Base-by-base conservation (phyloP, 2,329 filamentous ascomycete species). In the Clonostachys rhizophaga region DNA sequence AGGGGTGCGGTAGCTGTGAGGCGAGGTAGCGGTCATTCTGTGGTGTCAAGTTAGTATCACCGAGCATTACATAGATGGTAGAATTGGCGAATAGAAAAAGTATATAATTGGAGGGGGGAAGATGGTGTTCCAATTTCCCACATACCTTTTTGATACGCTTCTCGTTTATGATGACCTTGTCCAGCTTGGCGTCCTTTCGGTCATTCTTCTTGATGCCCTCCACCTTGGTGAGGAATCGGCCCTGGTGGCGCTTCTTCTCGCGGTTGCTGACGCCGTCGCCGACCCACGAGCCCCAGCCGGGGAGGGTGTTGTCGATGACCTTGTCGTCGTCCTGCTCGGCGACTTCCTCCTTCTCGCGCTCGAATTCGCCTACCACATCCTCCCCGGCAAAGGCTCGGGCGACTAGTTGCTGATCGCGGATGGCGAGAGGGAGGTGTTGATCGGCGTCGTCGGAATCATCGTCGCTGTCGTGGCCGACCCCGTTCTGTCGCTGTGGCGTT, bases 261-360 rank as follows among this genome's bases (percentile, higher is more conserved):
- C 79, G 81, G 55, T 82, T 84, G 64, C 82, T 86, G 52, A 96
- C 75, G 16, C 91, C 92, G 14, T 87, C 83, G 52, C 94, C 94
- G 6, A 87, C 80, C 94, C 94, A 96, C 58, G 78, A 84, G 54
- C 94, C 94, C 94, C 94, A 99, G 42, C 94, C 94, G 1, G 91
- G 91, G 6, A 99, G 76, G n/a, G 88, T 87, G 54, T 86, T 87
- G 62, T 92, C 90, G 33, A 91, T 70, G 47, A 89, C 72, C 66
- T 94, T 87, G 60, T 95, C 88, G 55, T 87, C 90, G 64, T 96
- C 91, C 16, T 89, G 87, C 33, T 81, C 77, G 16, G 83, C 80
- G 2, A 80, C 73, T 44, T 82, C 80, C 14, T 75, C 77, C 69
- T 97, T 97, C 61, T 97, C 91, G 36, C 76, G 76, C 48, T 81